Evolutionary conservation across 371 early-diverging fungal genomes (phyloP), one percentile per base, ranked within the genome.

Genomic region (Mucor piriformis): DNA sequence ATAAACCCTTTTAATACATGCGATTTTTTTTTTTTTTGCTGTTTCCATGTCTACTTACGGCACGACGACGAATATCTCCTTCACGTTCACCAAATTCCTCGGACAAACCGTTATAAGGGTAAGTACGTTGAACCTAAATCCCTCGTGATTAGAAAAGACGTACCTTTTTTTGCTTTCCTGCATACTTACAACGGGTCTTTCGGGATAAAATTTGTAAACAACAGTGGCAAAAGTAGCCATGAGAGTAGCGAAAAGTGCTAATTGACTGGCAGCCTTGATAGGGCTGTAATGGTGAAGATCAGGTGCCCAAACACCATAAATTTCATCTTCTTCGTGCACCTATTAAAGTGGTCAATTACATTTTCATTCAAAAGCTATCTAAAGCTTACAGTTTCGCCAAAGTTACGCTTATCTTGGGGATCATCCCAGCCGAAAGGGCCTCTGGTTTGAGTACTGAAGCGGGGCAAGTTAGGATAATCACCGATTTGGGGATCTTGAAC

Each of bases 391-490:
- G 79, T 57, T 59, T 86, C 86, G 32, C 83, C 84, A 81, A 82
- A 84, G 81, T 86, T 83, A 63, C 86, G 83, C 52, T 82, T 83
- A 49, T 86, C 84, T 73, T 84, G 84, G 40, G 69, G 74, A 70
- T 86, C 86, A 73, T 74, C 75, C 82, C 83, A 86, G 46, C 83
- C 84, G 34, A 64, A 77, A 34, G 84, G 77, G 21, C 79, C 70
- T 65, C 86, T 84, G 47, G 73, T 66, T 64, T 86, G 84, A 50
- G 72, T 56, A 70, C 81, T 83, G 74, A 70, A 63, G 67, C 79
- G 81, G 56, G 86, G 86, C 70, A 86, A 64, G 71, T 86, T 84
- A 72, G 86, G 86, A 55, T 86, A 86, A 52, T 81, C 76, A 43
- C 86, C 86, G 64, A 86, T 83, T 70, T 86, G 86, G 43, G 86